Base-by-base conservation (phyloP, 2,329 filamentous ascomycete species). In the Ophiocordyceps australis region DNA sequence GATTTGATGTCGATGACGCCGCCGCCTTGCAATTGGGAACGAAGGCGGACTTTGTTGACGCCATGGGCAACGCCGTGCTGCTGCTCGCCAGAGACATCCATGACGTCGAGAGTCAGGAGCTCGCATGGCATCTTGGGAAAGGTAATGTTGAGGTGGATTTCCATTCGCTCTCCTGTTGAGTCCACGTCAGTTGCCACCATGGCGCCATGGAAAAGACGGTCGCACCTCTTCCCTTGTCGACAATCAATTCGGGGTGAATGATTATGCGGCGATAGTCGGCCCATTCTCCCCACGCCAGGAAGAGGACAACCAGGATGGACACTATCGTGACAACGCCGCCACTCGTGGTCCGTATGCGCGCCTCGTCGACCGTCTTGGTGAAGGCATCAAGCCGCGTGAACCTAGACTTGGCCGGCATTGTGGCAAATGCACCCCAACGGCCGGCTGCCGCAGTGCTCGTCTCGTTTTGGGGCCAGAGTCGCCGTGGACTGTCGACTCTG, bases 291-390 rank as follows among this genome's bases (percentile, higher is more conserved):
- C 80, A 85, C 15, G 83, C 67, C 38, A 98, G 65, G 52, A 77
- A 94, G 23, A 95, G 46, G 28, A 98, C 82, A 27, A 94, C 67
- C 26, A 98, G 50, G 41, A 98, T 60, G 32, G 85, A 94, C 37
- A 76, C 66, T 41, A 98, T 83, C 29, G 89, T 98, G 42, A 98
- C 82, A 39, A 98, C 71, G 38, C 89, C 89, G 37, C 89, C 89
- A 3, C 83, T 93, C 6, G 85, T 94, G 17, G 89, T 98, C 42
- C 91, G 78, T 47, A 98, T 73, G 41, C 89, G 73, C 38, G 91
- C 89, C 71, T 98, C 89, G 52, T 98, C 89, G 40, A 98, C 89
- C 9, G 89, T 98, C 58, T 98, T 98, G 26, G 86, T 93, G 51
- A 98, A 98, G 64, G 89, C 89, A 55, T 98, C 89, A 36, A 98